phyloP scores from a whole-genome alignment of 1,139 yeast species.

The Eremothecium sinecaudum region DNA sequence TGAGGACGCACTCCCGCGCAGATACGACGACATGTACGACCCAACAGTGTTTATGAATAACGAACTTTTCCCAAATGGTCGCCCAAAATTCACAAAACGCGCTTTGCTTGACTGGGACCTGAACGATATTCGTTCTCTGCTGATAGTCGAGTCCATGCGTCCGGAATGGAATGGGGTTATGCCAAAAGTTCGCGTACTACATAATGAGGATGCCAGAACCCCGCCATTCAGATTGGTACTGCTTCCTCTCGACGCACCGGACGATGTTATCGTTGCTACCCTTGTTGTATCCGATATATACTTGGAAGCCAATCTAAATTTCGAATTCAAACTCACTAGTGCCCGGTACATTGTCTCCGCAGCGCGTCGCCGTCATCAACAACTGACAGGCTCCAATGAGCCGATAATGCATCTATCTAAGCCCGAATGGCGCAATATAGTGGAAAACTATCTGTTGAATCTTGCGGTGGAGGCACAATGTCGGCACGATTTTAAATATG shows the following conservation, averaged over 20 bases:
- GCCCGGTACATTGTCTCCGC: slow-evolving; percentile 51
- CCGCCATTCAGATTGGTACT: slow-evolving; percentile 34
- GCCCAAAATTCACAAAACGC: slow-evolving; percentile 53
- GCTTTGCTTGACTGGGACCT: slow-evolving; percentile 54
- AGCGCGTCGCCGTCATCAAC: slow-evolving; percentile 43
- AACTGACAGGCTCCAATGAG: slow-evolving; percentile 20
- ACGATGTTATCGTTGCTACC: slow-evolving; percentile 38
- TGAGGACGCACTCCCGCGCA: slow-evolving; percentile 39
- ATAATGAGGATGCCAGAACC: slow-evolving; percentile 14
- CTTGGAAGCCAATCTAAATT: slow-evolving; percentile 47
- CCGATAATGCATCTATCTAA: slow-evolving; percentile 31
- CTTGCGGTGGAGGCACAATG: slow-evolving; percentile 64
- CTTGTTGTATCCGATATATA: slow-evolving; percentile 50
- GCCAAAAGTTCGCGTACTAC: slow-evolving; percentile 35
- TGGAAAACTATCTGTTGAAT: slow-evolving; percentile 54
- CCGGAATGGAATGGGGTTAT: slow-evolving; percentile 46
- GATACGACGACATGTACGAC: slow-evolving; percentile 46
- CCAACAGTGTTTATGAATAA: slow-evolving; percentile 39
- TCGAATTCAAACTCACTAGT: slow-evolving; percentile 43
- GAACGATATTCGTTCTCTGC: slow-evolving; percentile 53
- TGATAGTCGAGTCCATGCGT: slow-evolving; percentile 41
- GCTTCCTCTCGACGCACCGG: slow-evolving; percentile 44
- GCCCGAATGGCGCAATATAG: slow-evolving; percentile 60
- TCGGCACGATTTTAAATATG: slow-evolving; percentile 45
- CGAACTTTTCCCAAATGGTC: slow-evolving; percentile 39